Percentiles rank a stretch among this genome's conserved stretches.
phyloP scores from a whole-genome alignment of 495 filamentous ascomycete species.

The Immersiella caudata region DNA sequence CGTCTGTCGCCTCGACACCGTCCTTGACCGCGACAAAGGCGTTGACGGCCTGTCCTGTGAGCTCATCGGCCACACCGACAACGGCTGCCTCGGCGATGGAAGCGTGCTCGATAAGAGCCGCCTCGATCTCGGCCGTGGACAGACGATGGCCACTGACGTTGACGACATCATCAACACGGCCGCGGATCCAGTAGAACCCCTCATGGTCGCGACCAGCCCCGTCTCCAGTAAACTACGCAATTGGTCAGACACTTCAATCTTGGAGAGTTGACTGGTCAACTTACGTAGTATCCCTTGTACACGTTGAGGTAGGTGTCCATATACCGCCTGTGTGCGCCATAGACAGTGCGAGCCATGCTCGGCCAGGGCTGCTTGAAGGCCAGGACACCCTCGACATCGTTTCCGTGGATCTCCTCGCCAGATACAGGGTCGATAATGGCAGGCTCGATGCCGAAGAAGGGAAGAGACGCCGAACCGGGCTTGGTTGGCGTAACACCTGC shows the following conservation, averaged over 20 bases:
- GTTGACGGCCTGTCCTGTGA: constrained; percentile 96
- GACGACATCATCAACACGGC: constrained; percentile 97
- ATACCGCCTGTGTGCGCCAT: constrained; percentile 96
- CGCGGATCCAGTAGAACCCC: constrained; percentile 99
- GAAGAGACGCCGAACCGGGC: constrained; percentile 74
- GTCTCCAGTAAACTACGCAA: constrained; percentile 87
- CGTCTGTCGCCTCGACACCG: constrained; percentile 73
- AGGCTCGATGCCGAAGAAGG: constrained; percentile 98
- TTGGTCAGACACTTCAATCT: constrained; percentile 39
- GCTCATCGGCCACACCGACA: constrained; percentile 88
- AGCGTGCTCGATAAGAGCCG: constrained; percentile 88
- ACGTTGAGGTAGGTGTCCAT: constrained; percentile 99
- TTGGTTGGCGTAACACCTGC: constrained; percentile 78
- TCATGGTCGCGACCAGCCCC: constrained; percentile 97
- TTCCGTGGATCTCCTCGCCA: constrained; percentile 89
- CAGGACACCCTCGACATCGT: constrained; percentile 97
- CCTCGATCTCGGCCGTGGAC: constrained; percentile 97
- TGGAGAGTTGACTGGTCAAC: constrained; percentile 34
- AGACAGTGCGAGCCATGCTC: constrained; percentile 97
- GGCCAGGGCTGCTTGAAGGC: constrained; percentile 99
- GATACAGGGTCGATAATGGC: constrained; percentile 97
- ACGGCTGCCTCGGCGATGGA: constrained; percentile 93
- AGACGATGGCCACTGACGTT: constrained; percentile 96
- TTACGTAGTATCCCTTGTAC: constrained; percentile 97
- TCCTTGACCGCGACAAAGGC: constrained; percentile 95